Conservation (phyloP, 2,329 filamentous ascomycete genomes). For the Exophiala sp. region DNA sequence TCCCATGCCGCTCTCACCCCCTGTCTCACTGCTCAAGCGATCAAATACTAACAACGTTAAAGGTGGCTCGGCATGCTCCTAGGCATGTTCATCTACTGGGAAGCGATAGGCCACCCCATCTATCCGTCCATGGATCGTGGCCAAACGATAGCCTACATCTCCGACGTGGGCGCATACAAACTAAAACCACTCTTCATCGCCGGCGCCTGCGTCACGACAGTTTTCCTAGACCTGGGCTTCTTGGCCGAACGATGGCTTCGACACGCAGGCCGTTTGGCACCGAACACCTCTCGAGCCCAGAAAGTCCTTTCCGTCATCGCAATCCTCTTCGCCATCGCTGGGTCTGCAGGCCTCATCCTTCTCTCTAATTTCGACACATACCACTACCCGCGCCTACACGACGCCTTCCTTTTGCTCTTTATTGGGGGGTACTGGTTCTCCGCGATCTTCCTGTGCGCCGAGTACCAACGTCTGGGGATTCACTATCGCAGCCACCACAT, state of each 20-base stretch:
- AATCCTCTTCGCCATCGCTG: conserved; percentile 57
- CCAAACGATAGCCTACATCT: conserved; percentile 56
- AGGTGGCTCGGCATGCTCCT: conserved; percentile 57
- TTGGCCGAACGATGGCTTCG: conserved; percentile 79
- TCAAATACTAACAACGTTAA: not conserved
- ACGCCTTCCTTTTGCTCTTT: conserved; percentile 76
- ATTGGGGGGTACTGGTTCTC: conserved; percentile 80
- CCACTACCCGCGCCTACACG: conserved; percentile 64
- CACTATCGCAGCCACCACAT: conserved; percentile 69
- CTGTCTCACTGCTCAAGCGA: not conserved
- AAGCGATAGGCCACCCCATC: conserved; percentile 48
- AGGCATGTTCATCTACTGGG: conserved; percentile 59
- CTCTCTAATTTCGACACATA: conserved; percentile 82
- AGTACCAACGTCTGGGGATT: conserved; percentile 81
- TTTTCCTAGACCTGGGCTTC: conserved; percentile 79
- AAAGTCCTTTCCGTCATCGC: conserved; percentile 41
- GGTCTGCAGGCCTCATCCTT: conserved; percentile 75
- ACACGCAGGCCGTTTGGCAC: conserved; percentile 72
- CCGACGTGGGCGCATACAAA: conserved; percentile 56
- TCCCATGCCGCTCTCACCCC: not conserved
- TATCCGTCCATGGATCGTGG: conserved; percentile 50
- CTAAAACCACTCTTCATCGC: conserved; percentile 63
- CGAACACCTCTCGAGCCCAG: conserved; percentile 56
- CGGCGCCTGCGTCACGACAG: conserved; percentile 61
- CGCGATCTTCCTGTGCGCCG: conserved; percentile 80